Evolutionary conservation across 352 stramenopile species (phyloP), one percentile per base, ranked within the genome.

Genomic region (Thraustochytrium sp.): DNA sequence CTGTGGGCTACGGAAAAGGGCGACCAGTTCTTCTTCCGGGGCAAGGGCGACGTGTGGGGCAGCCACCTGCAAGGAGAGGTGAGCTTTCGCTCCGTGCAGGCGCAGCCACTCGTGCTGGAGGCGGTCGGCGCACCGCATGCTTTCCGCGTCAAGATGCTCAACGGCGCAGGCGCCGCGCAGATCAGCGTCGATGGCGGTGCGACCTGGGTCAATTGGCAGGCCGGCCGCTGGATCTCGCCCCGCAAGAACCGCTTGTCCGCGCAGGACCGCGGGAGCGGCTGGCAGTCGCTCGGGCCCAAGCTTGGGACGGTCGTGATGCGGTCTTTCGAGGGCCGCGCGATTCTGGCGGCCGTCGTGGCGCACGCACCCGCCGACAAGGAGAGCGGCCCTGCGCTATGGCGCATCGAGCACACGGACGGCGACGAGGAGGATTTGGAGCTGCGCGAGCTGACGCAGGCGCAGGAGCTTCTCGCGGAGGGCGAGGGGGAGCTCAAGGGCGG

Each of bases 1-100:
- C 44, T 75, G 0, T 75, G 62, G 62, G 29, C 62, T 31, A 54
- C 37, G 4, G 23, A 51, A 29, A 36, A 75, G 1, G 62, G 62
- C 31, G 44, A 21, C 26, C 16, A 26, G 3, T 51, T 54, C 37
- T 51, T 75, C 18, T 51, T 26, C 44, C 48, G 44, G 38, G 18
- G 42, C 90, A 89, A 72, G 87, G 91, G 26, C 73, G 76, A 80
- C 1, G 68, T 2, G 59, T 65, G 44, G 82, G 61, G 0, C 64
- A 80, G 42, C 51, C 87, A 68, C 1, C 26, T 46, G 31, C 34
- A 26, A n/a, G n/a, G n/a, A 11, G 59, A 31, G 11, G 11, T 48
- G 13, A 16, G 26, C 16, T 72, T 72, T 21, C 42, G 8, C 18
- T 44, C 26, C 31, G 26, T 72, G 9, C 59, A 31, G 1, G 46